Conservation (phyloP, 192 early-diverging fungal species). For the Mortierella antarctica region DNA sequence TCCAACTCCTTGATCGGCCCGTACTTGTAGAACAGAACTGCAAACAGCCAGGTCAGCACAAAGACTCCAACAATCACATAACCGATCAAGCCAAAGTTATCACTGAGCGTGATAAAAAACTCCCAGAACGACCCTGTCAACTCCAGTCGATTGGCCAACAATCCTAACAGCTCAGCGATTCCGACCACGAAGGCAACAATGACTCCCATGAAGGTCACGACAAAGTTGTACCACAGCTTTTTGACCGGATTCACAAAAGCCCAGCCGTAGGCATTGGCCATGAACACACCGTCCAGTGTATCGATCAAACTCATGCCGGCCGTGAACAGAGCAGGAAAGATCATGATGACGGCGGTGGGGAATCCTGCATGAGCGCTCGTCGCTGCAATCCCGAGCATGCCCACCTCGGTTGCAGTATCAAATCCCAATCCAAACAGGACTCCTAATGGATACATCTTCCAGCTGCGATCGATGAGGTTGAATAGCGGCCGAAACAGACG, state of each 20-base stretch:
- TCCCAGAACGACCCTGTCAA: slow-evolving; percentile 19
- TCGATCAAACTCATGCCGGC: slow-evolving; percentile 77
- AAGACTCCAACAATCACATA: slow-evolving; percentile 60
- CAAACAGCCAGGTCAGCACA: slow-evolving; percentile 54
- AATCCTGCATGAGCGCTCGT: slow-evolving; percentile 60
- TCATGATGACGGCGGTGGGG: slow-evolving; percentile 60
- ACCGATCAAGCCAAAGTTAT: slow-evolving; percentile 64
- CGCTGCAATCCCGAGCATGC: slow-evolving; percentile 68
- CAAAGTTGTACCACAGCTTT: slow-evolving; percentile 76
- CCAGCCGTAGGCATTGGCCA: slow-evolving; percentile 73
- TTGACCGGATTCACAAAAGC: slow-evolving; percentile 69
- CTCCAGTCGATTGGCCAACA: slow-evolving; percentile 59
- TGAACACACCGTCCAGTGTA: slow-evolving; percentile 75
- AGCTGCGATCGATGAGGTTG: slow-evolving; percentile 61
- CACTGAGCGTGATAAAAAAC: slow-evolving; percentile 52
- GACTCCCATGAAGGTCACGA: slow-evolving; percentile 69
- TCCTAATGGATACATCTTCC: slow-evolving; percentile 77
- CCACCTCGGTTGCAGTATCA: slow-evolving; percentile 78
- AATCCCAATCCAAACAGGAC: slow-evolving; percentile 77
- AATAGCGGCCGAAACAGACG: slow-evolving; percentile 64
- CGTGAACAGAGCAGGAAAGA: slow-evolving; percentile 74
- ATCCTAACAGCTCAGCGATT: slow-evolving; percentile 61
- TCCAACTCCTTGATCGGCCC: slow-evolving; percentile 57
- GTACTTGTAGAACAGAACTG: slow-evolving; percentile 49
- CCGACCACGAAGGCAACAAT: slow-evolving; percentile 70